Conservation (phyloP, 345 rosid genomes). For the Arabidopsis suecica region DNA sequence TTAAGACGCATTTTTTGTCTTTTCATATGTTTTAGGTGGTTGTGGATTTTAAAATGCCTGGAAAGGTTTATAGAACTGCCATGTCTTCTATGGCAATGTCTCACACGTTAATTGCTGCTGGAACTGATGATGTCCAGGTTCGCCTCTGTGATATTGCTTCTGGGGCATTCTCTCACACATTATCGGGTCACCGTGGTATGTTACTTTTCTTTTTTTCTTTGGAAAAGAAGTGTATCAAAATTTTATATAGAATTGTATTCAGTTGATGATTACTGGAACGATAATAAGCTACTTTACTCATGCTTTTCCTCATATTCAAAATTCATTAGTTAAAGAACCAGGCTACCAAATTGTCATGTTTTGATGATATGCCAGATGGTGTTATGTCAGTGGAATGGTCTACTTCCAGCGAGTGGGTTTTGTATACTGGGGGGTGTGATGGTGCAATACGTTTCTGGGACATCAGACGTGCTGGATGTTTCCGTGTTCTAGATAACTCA, state of each 20-base stretch:
- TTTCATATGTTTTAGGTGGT: constrained; percentile 57
- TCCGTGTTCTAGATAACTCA: constrained; percentile 83
- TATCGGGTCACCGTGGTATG: constrained; percentile 97
- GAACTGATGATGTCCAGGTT: constrained; percentile 95
- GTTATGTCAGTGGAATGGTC: constrained; percentile 97
- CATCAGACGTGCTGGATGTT: constrained; percentile 94
- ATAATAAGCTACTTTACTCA: constrained; percentile 11
- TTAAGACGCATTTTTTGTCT: neutral
- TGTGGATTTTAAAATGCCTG: constrained; percentile 91
- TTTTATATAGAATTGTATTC: neutral
- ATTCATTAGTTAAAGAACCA: neutral
- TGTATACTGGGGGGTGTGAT: constrained; percentile 94
- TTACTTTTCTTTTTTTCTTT: neutral
- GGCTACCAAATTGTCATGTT: constrained; percentile 21
- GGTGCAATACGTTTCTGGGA: constrained; percentile 99
- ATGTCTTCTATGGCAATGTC: constrained; percentile 89
- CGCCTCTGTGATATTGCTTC: constrained; percentile 95
- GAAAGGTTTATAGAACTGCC: constrained; percentile 87
- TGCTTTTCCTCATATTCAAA: constrained; percentile 1
- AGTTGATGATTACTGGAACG: constrained; percentile 5
- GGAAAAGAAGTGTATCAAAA: neutral
- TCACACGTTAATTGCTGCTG: constrained; percentile 92
- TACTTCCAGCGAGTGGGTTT: constrained; percentile 88
- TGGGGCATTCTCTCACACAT: constrained; percentile 86
- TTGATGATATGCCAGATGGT: constrained; percentile 66